phyloP scores from a whole-genome alignment of 2,329 filamentous ascomycete genomes.

The Cladophialophora immunda region DNA sequence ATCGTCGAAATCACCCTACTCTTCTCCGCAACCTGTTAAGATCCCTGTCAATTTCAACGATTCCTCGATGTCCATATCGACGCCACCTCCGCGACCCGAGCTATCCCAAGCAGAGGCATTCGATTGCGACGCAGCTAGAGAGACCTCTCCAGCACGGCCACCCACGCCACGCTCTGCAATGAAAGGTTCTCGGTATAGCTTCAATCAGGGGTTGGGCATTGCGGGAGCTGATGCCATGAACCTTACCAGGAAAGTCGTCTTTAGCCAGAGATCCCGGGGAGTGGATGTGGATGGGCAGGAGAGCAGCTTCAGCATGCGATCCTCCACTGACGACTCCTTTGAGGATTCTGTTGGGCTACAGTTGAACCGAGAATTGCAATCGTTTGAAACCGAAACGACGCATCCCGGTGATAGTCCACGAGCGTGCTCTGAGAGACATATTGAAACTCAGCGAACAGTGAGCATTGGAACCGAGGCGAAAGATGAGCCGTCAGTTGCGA shows the following conservation, averaged over 20 bases:
- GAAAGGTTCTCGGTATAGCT: conserved; percentile 37
- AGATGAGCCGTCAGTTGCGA: conserved; percentile 8
- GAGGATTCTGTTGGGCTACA: conserved; percentile 24
- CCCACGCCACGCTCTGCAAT: conserved; percentile 40
- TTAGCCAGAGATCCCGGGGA: conserved; percentile 37
- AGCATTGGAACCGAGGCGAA: not conserved
- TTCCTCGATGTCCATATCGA: conserved; percentile 24
- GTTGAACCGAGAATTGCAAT: conserved; percentile 26
- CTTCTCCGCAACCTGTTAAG: conserved; percentile 23
- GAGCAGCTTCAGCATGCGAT: conserved; percentile 40
- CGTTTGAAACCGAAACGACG: not conserved
- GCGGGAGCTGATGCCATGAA: conserved; percentile 23
- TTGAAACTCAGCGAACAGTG: not conserved
- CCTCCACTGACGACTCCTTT: conserved; percentile 27
- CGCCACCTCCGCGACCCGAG: conserved; percentile 13
- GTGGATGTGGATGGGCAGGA: conserved; percentile 40
- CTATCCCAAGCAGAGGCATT: conserved; percentile 6
- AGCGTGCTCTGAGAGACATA: not conserved
- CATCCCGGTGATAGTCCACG: not conserved
- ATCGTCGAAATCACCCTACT: conserved; percentile 8
- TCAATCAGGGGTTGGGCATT: conserved; percentile 15
- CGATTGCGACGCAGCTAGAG: not conserved
- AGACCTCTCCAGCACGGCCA: conserved; percentile 30
- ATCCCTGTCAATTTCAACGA: conserved; percentile 37
- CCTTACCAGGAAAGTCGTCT: conserved; percentile 34